These are phyloP conservation scores for Aureobasidium sp. DNA, from an alignment of 2,329 filamentous ascomycete species.

Conservation along the genomic window DNA sequence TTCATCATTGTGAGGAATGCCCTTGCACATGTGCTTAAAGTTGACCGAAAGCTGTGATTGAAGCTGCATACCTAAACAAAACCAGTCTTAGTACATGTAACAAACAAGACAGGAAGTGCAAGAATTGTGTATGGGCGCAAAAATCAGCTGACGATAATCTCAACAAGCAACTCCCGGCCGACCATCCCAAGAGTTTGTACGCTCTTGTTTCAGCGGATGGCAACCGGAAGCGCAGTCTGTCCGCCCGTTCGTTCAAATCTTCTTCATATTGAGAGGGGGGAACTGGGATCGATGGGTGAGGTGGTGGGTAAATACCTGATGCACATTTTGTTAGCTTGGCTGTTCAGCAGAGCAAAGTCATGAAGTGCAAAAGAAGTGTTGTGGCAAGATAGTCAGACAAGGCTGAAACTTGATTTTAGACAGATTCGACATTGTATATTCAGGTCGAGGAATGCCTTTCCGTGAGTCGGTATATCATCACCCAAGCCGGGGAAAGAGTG, in stretches of 20 bases:
- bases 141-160: constrained; percentile 58
- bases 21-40: constrained; percentile 1
- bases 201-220: constrained; percentile 46
- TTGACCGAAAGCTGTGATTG: constrained; percentile 12
- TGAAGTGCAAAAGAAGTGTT: constrained; percentile 1
- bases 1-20: constrained; percentile 47
- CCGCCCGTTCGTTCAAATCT: constrained; percentile 61
- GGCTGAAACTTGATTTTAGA: constrained; percentile 56
- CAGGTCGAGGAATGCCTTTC: constrained; percentile 61
- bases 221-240: constrained; percentile 51
- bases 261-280: constrained; percentile 42
- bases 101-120: not conserved
- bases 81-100: constrained; percentile 13
- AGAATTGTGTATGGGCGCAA: constrained; percentile 12
- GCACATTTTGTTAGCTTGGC: constrained; percentile 13
- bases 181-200: constrained; percentile 57
- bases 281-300: not conserved
- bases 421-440: constrained; percentile 56
- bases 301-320: constrained; percentile 14
- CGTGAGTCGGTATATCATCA: constrained; percentile 54
- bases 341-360: not conserved
- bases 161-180: constrained; percentile 53
- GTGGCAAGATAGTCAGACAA: constrained; percentile 47
- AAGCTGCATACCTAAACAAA: constrained; percentile 19
- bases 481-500: constrained; percentile 16